Base-by-base conservation (phyloP, 495 filamentous ascomycete species). In the Penicillium ucsense region DNA sequence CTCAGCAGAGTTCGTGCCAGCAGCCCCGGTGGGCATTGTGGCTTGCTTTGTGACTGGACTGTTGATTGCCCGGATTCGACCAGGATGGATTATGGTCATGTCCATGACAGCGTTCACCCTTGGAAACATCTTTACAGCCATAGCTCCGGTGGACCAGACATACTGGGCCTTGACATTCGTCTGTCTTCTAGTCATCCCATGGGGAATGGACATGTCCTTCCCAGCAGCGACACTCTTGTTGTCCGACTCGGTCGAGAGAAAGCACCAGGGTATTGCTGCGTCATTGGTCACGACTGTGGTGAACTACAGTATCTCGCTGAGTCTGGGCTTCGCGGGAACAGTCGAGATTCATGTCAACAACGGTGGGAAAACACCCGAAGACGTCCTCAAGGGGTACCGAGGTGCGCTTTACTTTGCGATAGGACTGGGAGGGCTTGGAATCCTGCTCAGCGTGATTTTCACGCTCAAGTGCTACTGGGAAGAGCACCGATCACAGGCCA, bases 131-230 rank as follows among this genome's bases (percentile, higher is more conserved):
- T 31, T 76, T 2, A 43, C 65, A 8, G 64, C 66, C 5, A 69
- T 66, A 6, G 52, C 55, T 1, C 69, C 70, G 0, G 61, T 70
- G 0, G 35, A 62, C 4, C 63, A 72, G 38, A 72, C 45, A 1
- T 75, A 74, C 48, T 76, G 73, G 72, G 62, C 50, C 6, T 52
- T 68, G 39, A 60, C 64, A 0, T 80, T 80, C 47, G 60, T 79
- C 6, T 49, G 45, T 47, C 63, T 75, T 3, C 8, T 83, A 12
- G 52, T 86, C 27, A 80, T 78, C 46, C 74, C 79, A 0, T 79
- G 70, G 41, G 83, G 78, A 1, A 84, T 83, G 73, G 80, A 86
- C 54, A 75, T 81, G 57, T 71, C 64, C 0, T 83, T 85, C 52
- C 80, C 80, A 1, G 70, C 61, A 4, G 59, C 46, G 5, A 62